Base-by-base conservation (phyloP, 768 basidiomycete species). In the Leccinum subtestaceum region DNA sequence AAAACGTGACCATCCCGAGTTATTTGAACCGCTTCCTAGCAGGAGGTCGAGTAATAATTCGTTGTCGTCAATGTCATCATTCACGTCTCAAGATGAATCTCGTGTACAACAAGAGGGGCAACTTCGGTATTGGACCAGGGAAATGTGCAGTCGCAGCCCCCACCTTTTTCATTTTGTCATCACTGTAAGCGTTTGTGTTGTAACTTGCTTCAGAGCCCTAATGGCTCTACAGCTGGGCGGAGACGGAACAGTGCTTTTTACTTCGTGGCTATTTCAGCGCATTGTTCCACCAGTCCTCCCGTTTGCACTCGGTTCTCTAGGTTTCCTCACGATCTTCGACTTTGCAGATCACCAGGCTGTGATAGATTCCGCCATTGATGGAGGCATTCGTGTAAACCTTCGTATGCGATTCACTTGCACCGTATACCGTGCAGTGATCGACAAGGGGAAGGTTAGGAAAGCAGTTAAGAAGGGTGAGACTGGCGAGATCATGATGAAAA, bases 331-430 rank as follows among this genome's bases (percentile, higher is more conserved):
- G 46, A 97, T 95, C 71, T 98, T 98, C 70, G 87, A 98, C 78
- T 94, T 98, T 72, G 80, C 85, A 57, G 85, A 97, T 75, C 85
- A 96, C 77, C 80, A 87, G 69, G 72, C 84, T 9, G 89, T 95
- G 60, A 86, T 99, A 84, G 87, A 95, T 76, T 85, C 85, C 68
- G 87, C 85, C 43, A 85, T 98, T 59, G 94, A 98, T 67, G 83
- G 87, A 11, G 97, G 97, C 31, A 96, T 99, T 62, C 89, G 95
- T 9, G 95, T 98, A 57, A 99, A 99, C 72, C 80, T 99, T 13
- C 89, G 97, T 52, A 99, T 99, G 97, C 87, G 97, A 29, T 99
- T 99, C 74, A 98, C 96, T 8, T 98, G 97, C 74, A 98, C 97
- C 5, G 93, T 99, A 12, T 99, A 96, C 72, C 91, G 97, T 43